Conservation (phyloP, 2,329 filamentous ascomycete genomes). For the Blastomyces parvus region DNA sequence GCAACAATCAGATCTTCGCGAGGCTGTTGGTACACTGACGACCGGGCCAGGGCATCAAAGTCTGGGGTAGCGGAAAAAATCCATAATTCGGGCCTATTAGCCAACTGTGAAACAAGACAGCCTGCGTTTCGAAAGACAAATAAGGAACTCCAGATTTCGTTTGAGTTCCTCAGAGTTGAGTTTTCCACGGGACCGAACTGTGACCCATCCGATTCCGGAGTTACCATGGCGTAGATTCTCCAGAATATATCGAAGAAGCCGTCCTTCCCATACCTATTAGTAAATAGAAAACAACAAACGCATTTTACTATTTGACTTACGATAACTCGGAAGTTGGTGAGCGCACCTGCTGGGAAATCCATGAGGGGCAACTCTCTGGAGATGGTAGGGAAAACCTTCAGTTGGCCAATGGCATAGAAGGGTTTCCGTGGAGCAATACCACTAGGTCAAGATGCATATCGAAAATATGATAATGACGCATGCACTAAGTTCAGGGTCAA, state of each 20-base stretch:
- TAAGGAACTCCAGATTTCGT: slow-evolving; percentile 31
- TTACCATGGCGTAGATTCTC: slow-evolving; percentile 23
- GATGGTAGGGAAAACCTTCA: background rate
- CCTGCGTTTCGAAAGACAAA: slow-evolving; percentile 28
- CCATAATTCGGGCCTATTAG: slow-evolving; percentile 32
- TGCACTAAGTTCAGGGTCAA: background rate
- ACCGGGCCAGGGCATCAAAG: slow-evolving; percentile 28
- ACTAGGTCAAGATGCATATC: slow-evolving; percentile 5
- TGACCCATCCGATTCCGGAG: slow-evolving; percentile 21
- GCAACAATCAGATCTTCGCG: slow-evolving; percentile 12
- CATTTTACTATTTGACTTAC: slow-evolving; percentile 23
- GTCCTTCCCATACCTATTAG: slow-evolving; percentile 28
- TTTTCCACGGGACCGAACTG: slow-evolving; percentile 15
- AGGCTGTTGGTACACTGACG: slow-evolving; percentile 21
- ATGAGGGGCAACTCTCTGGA: slow-evolving; percentile 23
- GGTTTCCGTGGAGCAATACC: background rate
- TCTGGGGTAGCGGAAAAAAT: slow-evolving; percentile 32
- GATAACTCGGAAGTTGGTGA: slow-evolving; percentile 35
- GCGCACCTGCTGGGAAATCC: slow-evolving; percentile 36
- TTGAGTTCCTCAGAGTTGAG: slow-evolving; percentile 4
- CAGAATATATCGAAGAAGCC: slow-evolving; percentile 36
- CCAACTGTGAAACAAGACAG: slow-evolving; percentile 31
- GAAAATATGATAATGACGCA: background rate
- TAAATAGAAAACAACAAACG: background rate
- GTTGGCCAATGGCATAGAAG: background rate